phyloP scores from a whole-genome alignment of 2,329 filamentous ascomycete genomes.

The Diaporthe vaccinii region DNA sequence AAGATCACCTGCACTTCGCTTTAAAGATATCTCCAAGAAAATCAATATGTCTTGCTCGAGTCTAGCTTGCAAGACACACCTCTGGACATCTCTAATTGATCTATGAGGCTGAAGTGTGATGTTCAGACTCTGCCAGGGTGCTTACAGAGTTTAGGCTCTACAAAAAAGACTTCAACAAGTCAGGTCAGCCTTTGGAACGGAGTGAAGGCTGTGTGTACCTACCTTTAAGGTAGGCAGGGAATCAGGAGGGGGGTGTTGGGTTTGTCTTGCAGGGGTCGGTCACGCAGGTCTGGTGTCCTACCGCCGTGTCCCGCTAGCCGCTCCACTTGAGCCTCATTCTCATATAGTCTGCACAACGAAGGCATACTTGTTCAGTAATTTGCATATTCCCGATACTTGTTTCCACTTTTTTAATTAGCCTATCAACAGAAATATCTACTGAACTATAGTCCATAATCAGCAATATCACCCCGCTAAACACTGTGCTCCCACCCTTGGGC shows the following conservation, averaged over 20 bases:
- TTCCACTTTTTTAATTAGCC: not conserved
- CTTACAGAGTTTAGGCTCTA: not conserved
- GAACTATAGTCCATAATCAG: not conserved
- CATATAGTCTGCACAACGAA: not conserved
- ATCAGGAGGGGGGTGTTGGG: not conserved
- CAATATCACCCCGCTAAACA: not conserved
- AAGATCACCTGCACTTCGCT: not conserved
- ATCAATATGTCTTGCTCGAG: not conserved
- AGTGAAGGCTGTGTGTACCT: not conserved
- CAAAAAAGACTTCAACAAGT: not conserved
- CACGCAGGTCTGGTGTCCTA: not conserved
- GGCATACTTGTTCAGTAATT: not conserved
- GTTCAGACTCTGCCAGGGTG: not conserved
- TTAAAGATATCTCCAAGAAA: not conserved
- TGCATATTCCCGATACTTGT: not conserved
- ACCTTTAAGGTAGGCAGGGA: not conserved
- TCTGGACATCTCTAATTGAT: too few species aligned
- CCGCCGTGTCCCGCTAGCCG: not conserved
- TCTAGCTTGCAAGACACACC: not conserved
- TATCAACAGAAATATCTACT: not conserved
- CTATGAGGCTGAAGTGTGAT: not conserved
- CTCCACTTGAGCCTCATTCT: slow-evolving; percentile 10
- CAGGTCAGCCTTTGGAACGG: not conserved
- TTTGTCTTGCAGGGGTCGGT: not conserved
- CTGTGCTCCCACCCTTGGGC: not conserved